A percentile compares a stretch with the other conserved stretches of the same genome.
Conservation (phyloP, 2,329 filamentous ascomycete species). For the Aspergillus sp. region DNA sequence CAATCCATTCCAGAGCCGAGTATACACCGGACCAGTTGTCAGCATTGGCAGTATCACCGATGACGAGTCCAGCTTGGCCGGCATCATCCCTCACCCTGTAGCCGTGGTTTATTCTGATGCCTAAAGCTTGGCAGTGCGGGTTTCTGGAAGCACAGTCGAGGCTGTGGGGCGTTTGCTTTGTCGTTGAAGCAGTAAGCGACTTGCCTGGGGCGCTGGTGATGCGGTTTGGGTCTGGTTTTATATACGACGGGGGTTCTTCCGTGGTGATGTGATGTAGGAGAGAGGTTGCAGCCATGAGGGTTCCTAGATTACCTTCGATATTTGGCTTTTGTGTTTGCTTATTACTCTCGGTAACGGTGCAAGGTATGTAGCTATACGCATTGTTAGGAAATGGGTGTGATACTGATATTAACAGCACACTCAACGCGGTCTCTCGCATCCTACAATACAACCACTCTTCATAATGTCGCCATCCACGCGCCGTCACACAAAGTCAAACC, state of each 20-base stretch:
- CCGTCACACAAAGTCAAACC: not conserved
- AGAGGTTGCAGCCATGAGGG: not conserved
- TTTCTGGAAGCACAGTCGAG: not conserved
- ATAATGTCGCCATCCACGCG: slow-evolving; percentile 3
- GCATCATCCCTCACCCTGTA: not conserved
- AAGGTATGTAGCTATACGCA: not conserved
- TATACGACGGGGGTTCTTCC: not conserved
- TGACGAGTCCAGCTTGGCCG: not conserved
- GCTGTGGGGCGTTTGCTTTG: not conserved
- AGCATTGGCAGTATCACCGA: not conserved
- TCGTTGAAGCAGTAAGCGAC: not conserved
- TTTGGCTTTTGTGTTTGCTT: not conserved
- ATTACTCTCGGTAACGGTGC: not conserved
- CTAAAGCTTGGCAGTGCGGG: not conserved
- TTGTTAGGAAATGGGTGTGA: too few species aligned
- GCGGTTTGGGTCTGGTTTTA: not conserved
- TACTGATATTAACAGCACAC: not conserved
- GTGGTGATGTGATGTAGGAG: not conserved
- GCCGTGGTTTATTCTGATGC: not conserved
- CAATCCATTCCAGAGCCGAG: not conserved
- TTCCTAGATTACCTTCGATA: not conserved
- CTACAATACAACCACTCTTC: not conserved
- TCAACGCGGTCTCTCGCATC: not conserved
- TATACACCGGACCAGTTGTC: not conserved
- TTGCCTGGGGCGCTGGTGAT: not conserved